Base-by-base conservation (phyloP, 768 basidiomycete genomes). In the Hygrophorus russula region DNA sequence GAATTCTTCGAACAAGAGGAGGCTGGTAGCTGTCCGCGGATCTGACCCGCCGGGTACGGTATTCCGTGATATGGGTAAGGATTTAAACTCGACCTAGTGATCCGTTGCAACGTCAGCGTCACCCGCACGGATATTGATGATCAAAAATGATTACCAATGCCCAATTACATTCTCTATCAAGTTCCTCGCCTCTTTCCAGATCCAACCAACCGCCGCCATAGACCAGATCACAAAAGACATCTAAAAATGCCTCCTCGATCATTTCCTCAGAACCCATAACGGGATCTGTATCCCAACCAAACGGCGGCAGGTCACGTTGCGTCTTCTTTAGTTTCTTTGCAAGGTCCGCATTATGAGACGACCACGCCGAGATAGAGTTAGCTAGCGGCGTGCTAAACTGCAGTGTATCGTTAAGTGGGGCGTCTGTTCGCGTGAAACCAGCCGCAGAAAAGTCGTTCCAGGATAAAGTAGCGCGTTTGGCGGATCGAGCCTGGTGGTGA, bases 201-300 rank as follows among this genome's bases (percentile, higher is more conserved):
- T 91, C 84, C 75, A 83, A 79, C 73, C 92, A 94, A 3, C 88
- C 87, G 53, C 74, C 80, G 40, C 79, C 91, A 50, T 82, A 87
- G 4, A 89, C 63, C 30, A 89, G 61, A 57, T 88, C 85, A 50
- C 82, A 85, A 54, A 87, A 90, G 12, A 86, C 84, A 46, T 86
- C 89, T 20, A 97, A 54, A 58, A 98, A 97, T 1, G 83, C 74
- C 59, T 91, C 90, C 56, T 99, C 94, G 33, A 98, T 69, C 43
- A 89, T 71, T 54, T 86, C 86, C 51, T 89, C 84, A 8, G 64
- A 61, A 4, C 84, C 88, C 46, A 80, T 64, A 14, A 87, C 78
- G 0, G 91, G 86, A 33, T 82, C 81, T 0, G 88, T 94, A 55
- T 96, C 90, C 86, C 91, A 94, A 0, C 88, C 82, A 56, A 99